Evolutionary conservation across 106 monocot genomes (phyloP), one percentile per base, ranked within the genome.

Genomic region (Platanthera guangdongensis): DNA sequence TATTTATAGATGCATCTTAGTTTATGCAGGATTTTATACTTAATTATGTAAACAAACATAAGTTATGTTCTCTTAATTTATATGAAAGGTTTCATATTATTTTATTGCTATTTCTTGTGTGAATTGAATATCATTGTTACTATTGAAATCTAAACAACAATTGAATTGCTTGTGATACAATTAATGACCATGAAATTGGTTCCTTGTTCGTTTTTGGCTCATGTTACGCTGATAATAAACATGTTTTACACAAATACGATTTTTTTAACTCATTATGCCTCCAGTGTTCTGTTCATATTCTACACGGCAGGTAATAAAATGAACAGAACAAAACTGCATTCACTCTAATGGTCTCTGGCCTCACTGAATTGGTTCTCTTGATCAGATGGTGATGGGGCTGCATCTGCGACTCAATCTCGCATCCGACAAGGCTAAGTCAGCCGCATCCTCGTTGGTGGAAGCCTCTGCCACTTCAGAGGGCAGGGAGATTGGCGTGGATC

Each of bases 341-440:
- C 19, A 39, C 60, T 10, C 50, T 76, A 11, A 47, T 57, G 45
- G 28, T 75, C 21, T 9, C 55, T 75, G 3, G 45, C 46, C 39
- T 3, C 2, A 50, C 64, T 48, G 10, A 9, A 32, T 51, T 32
- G 12, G 7, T 68, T n/a, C 4, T 57, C 9, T 47, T 60, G 45
- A 48, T 69, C 79, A 95, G 95, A 90, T 85, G 77, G 62, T 95
- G 11, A 85, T 86, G 78, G 90, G 92, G 9, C 77, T 92, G 76
- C 86, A 90, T 12, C 80, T 92, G 79, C 77, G 92, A 9, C 51
- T 92, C 73, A 88, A 76, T 64, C 80, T 74, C 52, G 88, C 95
- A 21, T 75, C 74, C 11, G 67, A 39, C 25, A 67, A 67, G 67
- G 0, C 67, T 67, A 5, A 4, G 1, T 39, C 67, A 12, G 67